Base-by-base conservation (phyloP, 352 stramenopile genomes). In the Pythium coloratum region DNA sequence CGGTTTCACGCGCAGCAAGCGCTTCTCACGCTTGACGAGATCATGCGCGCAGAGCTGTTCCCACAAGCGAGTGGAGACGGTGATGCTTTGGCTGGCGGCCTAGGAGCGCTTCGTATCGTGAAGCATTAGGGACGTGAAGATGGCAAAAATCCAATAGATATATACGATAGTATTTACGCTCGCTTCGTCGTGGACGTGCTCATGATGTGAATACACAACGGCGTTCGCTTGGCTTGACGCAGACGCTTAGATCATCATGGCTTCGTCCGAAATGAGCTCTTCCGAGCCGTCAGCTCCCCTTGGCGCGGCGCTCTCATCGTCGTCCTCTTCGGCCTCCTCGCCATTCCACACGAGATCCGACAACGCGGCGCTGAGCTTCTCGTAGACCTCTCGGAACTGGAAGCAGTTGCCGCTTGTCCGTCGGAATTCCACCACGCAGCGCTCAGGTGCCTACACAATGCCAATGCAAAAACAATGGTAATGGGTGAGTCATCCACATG, bases 11-110 rank as follows among this genome's bases (percentile, higher is more conserved):
- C 84, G 5, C 67, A 69, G n/a, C 72, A 73, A 26, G 84, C 80
- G 5, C 60, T 96, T 16, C 54, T 62, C 9, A 72, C 81, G 0
- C 70, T 96, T 3, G 66, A 89, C 36, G 65, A 76, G 10, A 73
- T 96, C 65, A 91, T 96, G 86, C 80, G 84, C 26, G 62, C 59
- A 18, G 86, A 96, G 64, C 75, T 96, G 8, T 94, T 95, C 55
- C 81, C 82, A 13, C 55, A 55, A 12, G 72, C 72, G 18, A 58
- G 76, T 20, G 44, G 77, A 30, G 69, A 84, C 7, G 77, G 88
- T 34, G 69, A 61, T 16, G 71, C 63, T 4, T 16, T 54, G 10
- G 67, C 78, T 30, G 72, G 77, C 5, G 77, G 86, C 32, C 63
- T 77, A 3, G 76, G 73, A 24, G 73, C 72, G 13, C 67, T 92